Evolutionary conservation across 768 basidiomycete species (phyloP), one percentile per base, ranked within the genome.

Genomic region (Pseudohyphozyma bogoriensis): DNA sequence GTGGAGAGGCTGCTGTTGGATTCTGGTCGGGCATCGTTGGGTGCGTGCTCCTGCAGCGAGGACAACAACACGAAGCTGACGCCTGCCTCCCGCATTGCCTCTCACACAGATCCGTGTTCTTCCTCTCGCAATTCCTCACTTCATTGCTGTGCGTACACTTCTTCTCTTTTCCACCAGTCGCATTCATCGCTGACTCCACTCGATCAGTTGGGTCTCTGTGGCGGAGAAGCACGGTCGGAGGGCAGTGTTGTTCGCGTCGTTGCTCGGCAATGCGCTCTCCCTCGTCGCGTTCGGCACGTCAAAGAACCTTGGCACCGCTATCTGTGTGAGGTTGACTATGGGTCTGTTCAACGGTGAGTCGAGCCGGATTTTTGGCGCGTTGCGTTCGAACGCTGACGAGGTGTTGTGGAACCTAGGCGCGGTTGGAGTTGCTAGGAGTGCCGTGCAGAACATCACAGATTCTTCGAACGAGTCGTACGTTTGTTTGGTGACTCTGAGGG

Each of bases 51-150:
- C 13, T 51, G 9, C 11, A 16, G n/a, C 26, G 22, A 3, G n/a
- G 36, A 28, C 5, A 39, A n/a, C 5, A n/a, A n/a, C n/a, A n/a
- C n/a, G n/a, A 12, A 33, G 31, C 24, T 39, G 28, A 11, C 24
- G 13, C 51, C 29, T 10, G 28, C 16, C 13, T 20, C 50, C 45
- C n/a, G 37, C 47, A 31, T 28, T 46, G n/a, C n/a, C n/a, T n/a
- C 29, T 67, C 69, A 59, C 69, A 53, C 53, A 33, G 46, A 26
- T 29, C 64, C n/a, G 60, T 60, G 29, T 56, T 60, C 88, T 97
- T 96, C 77, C 77, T 95, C 68, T 90, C 92, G 2, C 95, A 99
- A 70, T 97, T 97, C 75, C 76, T 93, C 33, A 97, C 93, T n/a
- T n/a, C n/a, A n/a, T n/a, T n/a, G n/a, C n/a, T n/a, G n/a, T n/a